Evolutionary conservation across 2,329 filamentous ascomycete species (phyloP), one percentile per base, ranked within the genome.

Genomic region (Beauveria varroae): DNA sequence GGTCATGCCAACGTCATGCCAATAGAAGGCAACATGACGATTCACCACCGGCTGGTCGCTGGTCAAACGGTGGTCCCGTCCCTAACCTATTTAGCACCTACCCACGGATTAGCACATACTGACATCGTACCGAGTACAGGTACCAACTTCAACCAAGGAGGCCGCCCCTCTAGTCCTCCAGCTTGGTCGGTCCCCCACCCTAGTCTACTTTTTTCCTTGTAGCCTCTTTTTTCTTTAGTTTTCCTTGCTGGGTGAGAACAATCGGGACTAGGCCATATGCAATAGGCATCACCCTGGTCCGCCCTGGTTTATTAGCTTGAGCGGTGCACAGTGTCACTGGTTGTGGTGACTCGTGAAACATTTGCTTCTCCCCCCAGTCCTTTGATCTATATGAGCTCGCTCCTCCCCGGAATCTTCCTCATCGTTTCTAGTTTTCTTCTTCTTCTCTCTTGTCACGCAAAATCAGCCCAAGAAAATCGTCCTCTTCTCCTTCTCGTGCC

Each of bases 1-100:
- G 47, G 57, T n/a, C 24, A 40, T 50, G 49, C 46, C 46, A 53
- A 59, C 57, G 57, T 59, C 57, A 59, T 59, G 40, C 46, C 56
- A 51, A 43, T 44, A 34, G 24, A 51, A 37, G 10, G n/a, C 16
- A 57, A 26, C 55, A 57, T 50, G 44, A 30, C 26, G 26, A 28
- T 28, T 28, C 26, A 57, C 30, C 46, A 18, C 40, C n/a, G 34
- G 34, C 34, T 16, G 34, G 34, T 37, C 34, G 30, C 30, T 34
- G 30, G 30, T 34, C 30, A 34, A 34, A 34, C 12, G 5, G 30
- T 5, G 30, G 30, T 34, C 30, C 30, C 30, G 4, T 34, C 10
- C 12, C 28, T 30, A 30, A n/a, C 28, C 26, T 28, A 8, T 8
- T 3, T 30, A 30, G 28, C 9, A 30, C n/a, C n/a, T n/a, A n/a